Percentiles rank a stretch among this genome's conserved stretches.
phyloP scores from a whole-genome alignment of 139 green algal genomes.

The Auxenochlorella protothecoides region DNA sequence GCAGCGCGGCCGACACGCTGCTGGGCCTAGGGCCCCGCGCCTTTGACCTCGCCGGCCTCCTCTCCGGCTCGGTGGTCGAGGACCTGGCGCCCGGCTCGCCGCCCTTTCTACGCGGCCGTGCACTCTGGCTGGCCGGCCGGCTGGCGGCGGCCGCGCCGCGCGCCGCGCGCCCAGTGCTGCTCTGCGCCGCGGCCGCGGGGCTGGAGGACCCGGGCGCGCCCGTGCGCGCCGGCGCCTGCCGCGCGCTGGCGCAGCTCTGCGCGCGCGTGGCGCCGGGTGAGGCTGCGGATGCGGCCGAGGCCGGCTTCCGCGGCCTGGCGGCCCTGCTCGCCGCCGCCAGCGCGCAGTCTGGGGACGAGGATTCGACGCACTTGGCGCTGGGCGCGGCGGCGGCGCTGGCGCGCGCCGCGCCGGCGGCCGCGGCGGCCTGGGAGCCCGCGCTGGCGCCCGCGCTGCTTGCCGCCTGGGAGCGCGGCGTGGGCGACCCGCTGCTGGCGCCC shows the following conservation, averaged over 20 bases:
- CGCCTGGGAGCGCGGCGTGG: constrained; percentile 45
- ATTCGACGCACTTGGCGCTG: constrained; percentile 60
- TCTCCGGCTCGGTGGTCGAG: constrained; percentile 36
- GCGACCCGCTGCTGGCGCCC: constrained; percentile 54
- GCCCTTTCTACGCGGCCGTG: constrained; percentile 55
- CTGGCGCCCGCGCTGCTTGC: constrained; percentile 32
- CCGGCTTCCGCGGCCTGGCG: no score
- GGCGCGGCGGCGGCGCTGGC: constrained; percentile 48
- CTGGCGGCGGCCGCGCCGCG: constrained; percentile 18
- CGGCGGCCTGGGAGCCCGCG: constrained; percentile 21
- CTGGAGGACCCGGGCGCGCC: constrained; percentile 15
- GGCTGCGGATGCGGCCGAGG: neutral
- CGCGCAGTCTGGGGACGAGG: constrained; percentile 2
- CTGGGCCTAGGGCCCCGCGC: constrained; percentile 7
- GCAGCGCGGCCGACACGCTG: constrained; percentile 29
- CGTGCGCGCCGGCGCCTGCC: constrained; percentile 42
- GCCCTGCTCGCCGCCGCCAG: no score
- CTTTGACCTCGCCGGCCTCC: constrained; percentile 30
- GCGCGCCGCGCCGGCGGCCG: constrained; percentile 14
- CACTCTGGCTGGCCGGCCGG: constrained; percentile 42
- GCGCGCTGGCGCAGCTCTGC: constrained; percentile 22
- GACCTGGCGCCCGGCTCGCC: constrained; percentile 34
- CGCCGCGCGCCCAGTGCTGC: constrained; percentile 16
- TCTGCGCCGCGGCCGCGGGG: constrained; percentile 24
- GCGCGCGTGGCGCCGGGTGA: neutral